These are phyloP conservation scores for Eragrostis nindensis DNA, from an alignment of 176 grass and related monocot species.

Conservation along the genomic window DNA sequence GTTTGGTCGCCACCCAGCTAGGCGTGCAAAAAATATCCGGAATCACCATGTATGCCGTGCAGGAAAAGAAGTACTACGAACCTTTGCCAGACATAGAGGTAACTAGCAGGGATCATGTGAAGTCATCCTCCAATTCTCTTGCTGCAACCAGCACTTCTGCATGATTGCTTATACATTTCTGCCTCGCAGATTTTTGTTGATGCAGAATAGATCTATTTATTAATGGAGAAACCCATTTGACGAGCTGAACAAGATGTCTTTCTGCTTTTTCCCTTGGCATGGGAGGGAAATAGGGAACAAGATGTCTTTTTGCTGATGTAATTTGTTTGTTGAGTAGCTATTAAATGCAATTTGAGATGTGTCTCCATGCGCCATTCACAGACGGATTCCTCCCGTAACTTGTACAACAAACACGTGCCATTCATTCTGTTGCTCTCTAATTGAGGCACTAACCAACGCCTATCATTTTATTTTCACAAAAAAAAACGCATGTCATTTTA, in stretches of 20 bases:
- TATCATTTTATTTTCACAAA: no score
- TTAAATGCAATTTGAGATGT: neutral
- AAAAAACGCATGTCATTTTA: no score
- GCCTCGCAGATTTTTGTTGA: conserved; percentile 86
- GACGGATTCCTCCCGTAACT: no score
- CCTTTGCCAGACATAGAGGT: conserved; percentile 91
- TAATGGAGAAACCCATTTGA: neutral
- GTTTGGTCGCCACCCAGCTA: conserved; percentile 82
- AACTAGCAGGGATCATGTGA: neutral
- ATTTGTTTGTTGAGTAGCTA: neutral
- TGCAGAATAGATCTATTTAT: conserved; percentile 46
- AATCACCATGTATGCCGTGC: conserved; percentile 76
- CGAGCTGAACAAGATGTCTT: neutral
- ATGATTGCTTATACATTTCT: neutral
- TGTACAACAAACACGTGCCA: no score
- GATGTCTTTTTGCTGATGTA: conserved; percentile 7
- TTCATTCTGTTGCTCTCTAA: no score
- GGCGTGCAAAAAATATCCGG: conserved; percentile 94
- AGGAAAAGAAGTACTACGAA: conserved; percentile 89
- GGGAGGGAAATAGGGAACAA: neutral
- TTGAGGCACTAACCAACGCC: no score
- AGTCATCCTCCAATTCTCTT: neutral
- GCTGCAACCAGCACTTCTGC: neutral
- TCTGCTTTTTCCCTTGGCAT: neutral
- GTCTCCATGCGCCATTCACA: no score